Evolutionary conservation across 768 basidiomycete species (phyloP).

Genomic region (Pisolithus orientalis): DNA sequence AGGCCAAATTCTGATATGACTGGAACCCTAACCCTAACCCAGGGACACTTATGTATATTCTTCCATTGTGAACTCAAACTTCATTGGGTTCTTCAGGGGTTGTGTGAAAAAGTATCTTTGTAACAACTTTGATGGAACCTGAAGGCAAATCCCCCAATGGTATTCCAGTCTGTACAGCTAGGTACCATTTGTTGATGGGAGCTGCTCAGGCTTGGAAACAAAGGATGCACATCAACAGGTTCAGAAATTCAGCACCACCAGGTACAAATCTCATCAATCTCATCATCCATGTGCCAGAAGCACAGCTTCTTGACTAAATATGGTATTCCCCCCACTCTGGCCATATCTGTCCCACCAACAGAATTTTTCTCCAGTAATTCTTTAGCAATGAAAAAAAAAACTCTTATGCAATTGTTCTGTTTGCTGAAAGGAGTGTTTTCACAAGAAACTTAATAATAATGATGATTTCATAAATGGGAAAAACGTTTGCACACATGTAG

Average conservation of each 20-base stretch:
- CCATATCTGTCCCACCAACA: too few relatives aligned
- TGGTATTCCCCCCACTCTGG: too few relatives aligned
- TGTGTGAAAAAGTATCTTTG: constrained; percentile 18
- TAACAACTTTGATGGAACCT: constrained; percentile 23
- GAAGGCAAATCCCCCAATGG: constrained; percentile 17
- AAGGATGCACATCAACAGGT: constrained; percentile 11
- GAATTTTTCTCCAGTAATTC: too few relatives aligned
- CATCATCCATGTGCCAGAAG: constrained; percentile 1
- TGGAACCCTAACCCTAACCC: too few relatives aligned
- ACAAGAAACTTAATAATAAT: too few relatives aligned
- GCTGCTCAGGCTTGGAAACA: constrained; percentile 6
- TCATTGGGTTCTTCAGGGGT: constrained; percentile 25
- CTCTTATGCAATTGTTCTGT: background rate
- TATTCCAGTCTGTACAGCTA: constrained; percentile 9
- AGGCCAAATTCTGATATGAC: too few relatives aligned
- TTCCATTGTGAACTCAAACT: constrained; percentile 19
- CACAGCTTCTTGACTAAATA: too few relatives aligned
- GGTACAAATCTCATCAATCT: constrained; percentile 11
- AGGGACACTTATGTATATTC: constrained; percentile 25
- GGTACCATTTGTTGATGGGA: constrained; percentile 10
- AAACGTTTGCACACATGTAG: constrained; percentile 7
- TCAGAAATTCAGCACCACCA: constrained; percentile 4
- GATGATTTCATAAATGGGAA: background rate
- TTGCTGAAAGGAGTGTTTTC: background rate
- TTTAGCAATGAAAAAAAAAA: too few relatives aligned